Evolutionary conservation across 371 early-diverging fungal genomes (phyloP).

Genomic region (Synchytrium microbalum): DNA sequence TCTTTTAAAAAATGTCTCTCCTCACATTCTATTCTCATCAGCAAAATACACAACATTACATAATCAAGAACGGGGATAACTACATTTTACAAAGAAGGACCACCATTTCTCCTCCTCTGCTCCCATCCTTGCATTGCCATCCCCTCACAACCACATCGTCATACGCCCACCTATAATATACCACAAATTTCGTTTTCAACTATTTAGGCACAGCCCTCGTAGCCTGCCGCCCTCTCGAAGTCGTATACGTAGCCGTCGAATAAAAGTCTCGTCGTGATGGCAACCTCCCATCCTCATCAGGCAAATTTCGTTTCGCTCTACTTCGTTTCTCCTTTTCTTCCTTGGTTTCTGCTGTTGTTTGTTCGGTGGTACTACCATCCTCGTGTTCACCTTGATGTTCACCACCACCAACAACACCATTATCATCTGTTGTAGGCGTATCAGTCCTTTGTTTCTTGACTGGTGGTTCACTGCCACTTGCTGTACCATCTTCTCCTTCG

Average conservation of each 20-base stretch:
- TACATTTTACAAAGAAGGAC: too few species aligned
- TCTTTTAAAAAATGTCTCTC: too few species aligned
- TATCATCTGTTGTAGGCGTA: not conserved
- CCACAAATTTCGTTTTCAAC: not conserved
- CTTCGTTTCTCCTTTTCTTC: too few species aligned
- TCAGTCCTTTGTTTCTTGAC: too few species aligned
- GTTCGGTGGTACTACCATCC: too few species aligned
- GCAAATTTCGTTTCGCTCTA: not conserved
- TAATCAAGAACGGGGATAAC: too few species aligned
- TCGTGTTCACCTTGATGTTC: not conserved
- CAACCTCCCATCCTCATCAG: not conserved
- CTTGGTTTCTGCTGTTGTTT: too few species aligned
- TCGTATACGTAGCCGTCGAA: not conserved
- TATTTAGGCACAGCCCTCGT: not conserved
- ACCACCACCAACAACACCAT: not conserved
- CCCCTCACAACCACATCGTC: too few species aligned
- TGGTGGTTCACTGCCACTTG: not conserved
- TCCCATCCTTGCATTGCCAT: too few species aligned
- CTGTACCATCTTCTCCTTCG: not conserved
- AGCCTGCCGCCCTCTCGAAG: not conserved
- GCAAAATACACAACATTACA: too few species aligned
- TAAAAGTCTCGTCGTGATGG: not conserved
- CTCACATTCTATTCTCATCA: too few species aligned
- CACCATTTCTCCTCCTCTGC: too few species aligned
- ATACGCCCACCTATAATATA: not conserved